Base-by-base conservation (phyloP, 805 yeast species). In the Starmerella scarabaei region DNA sequence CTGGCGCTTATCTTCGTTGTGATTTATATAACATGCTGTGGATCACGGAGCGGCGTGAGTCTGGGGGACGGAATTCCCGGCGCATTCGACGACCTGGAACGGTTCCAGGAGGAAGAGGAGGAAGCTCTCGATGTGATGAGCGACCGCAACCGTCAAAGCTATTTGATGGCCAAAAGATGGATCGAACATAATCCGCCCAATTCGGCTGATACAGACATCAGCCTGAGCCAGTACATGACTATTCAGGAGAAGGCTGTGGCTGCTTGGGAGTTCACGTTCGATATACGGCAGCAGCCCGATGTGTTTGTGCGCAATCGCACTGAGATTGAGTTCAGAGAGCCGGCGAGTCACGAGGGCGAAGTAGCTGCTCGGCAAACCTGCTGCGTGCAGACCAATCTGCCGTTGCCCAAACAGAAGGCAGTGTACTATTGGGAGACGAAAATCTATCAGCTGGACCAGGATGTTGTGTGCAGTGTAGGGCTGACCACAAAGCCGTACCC, bases 361-460 rank as follows among this genome's bases (percentile, higher is more conserved):
- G 11, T 23, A 11, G 9, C 7, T 7, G 11, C 35, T 4, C 9
- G 31, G 15, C 31, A 28, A 8, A 15, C 20, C 8, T 72, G 80
- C 49, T 69, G 85, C 3, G 68, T 78, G 6, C 83, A 74, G 56
- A 76, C 94, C 2, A 86, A 83, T 60, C 63, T 86, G 43, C 97
- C 95, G 0, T 67, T 86, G 3, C 95, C 94, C 15, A 69, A 69
- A 52, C 72, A 71, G 44, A 85, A 81, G 56, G 91, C 82, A 39
- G 88, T 83, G 3, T 84, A 83, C 54, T 86, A 88, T 62, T 84
- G 80, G 64, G 97, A 86, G 56, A 72, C 78, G 30, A 91, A 91
- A 54, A 70, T 91, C 1, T 85, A 75, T 59, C 84, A 79, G 30
- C 66, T 72, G 38, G 75, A 80, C 2, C 56, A 51, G n/a, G 61